Conservation (phyloP, 441 rosid species). For the Populus hybrid region DNA sequence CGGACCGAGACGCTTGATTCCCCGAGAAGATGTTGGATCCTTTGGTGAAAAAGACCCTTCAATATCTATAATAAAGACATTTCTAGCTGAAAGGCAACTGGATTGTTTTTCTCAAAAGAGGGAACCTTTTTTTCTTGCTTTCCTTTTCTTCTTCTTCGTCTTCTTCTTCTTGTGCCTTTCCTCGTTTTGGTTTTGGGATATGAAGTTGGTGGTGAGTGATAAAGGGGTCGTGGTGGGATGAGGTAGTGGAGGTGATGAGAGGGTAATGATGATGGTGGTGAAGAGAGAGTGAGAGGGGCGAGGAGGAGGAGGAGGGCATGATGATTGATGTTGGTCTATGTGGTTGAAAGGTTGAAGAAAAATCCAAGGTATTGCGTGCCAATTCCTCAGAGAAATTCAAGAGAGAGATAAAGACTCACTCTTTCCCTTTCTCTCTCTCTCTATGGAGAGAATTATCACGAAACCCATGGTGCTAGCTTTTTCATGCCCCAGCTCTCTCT, state of each 20-base stretch:
- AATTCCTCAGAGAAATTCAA: constrained; percentile 5
- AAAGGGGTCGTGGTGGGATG: constrained; percentile 5
- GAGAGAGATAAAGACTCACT: constrained; percentile 11
- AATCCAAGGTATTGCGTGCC: constrained; percentile 40
- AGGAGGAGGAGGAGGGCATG: constrained; percentile 43
- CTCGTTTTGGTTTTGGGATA: constrained; percentile 26
- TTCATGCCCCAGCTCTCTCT: constrained; percentile 19
- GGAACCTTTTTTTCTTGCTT: neutral
- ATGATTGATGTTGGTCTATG: constrained; percentile 49
- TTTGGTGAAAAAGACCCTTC: constrained; percentile 17
- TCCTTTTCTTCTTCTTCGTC: constrained; percentile 7
- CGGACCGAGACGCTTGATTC: constrained; percentile 75
- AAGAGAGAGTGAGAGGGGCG: constrained; percentile 36
- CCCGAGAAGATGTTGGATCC: constrained; percentile 38
- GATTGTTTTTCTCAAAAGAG: neutral
- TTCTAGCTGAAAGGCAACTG: neutral
- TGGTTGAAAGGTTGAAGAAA: constrained; percentile 14
- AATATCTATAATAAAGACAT: constrained; percentile 1
- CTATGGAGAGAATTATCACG: constrained; percentile 27
- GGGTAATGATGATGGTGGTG: constrained; percentile 48
- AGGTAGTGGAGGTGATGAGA: constrained; percentile 24
- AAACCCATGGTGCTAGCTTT: constrained; percentile 37
- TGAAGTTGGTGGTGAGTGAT: constrained; percentile 16
- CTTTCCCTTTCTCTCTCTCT: constrained; percentile 6
- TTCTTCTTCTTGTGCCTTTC: neutral